Evolutionary conservation across 768 basidiomycete species (phyloP).

Genomic region (Dioszegia crocea): DNA sequence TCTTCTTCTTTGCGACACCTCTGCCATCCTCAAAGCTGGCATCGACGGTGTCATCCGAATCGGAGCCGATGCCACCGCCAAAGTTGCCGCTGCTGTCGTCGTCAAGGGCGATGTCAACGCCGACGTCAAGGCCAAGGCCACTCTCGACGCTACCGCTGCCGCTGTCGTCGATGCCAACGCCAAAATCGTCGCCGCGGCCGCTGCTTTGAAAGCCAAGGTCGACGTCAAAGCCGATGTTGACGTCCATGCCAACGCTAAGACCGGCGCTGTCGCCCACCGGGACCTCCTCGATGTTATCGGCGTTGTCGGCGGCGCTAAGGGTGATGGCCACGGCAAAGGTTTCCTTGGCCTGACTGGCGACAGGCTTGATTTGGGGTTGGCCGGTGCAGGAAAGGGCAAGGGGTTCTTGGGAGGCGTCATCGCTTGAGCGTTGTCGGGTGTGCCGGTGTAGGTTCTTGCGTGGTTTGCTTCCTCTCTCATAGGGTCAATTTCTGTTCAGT

Average conservation of each 20-base stretch:
- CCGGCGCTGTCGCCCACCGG: not conserved
- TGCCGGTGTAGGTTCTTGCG: not conserved
- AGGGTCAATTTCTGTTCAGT: not conserved
- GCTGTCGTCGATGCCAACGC: constrained; percentile 8
- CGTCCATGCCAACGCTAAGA: not conserved
- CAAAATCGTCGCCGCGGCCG: not conserved
- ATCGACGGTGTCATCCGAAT: not conserved
- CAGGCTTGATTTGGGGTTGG: not conserved
- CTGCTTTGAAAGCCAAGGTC: constrained; percentile 16
- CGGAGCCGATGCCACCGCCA: not conserved
- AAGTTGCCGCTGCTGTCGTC: not conserved
- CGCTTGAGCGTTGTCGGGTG: not conserved
- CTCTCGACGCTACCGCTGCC: not conserved
- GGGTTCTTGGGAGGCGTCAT: constrained; percentile 7
- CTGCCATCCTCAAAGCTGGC: not conserved
- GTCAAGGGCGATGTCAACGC: not conserved
- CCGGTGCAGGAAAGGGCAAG: constrained; percentile 1
- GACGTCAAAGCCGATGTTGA: not conserved
- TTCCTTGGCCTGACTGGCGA: not conserved
- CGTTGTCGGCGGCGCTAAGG: not conserved
- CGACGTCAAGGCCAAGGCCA: not conserved
- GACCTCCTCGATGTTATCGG: not conserved
- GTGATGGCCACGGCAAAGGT: not conserved
- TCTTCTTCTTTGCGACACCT: not conserved
- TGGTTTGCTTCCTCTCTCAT: not conserved